These are phyloP conservation scores for Suillus subaureus DNA, from an alignment of 768 basidiomycete genomes.

Conservation along the genomic window DNA sequence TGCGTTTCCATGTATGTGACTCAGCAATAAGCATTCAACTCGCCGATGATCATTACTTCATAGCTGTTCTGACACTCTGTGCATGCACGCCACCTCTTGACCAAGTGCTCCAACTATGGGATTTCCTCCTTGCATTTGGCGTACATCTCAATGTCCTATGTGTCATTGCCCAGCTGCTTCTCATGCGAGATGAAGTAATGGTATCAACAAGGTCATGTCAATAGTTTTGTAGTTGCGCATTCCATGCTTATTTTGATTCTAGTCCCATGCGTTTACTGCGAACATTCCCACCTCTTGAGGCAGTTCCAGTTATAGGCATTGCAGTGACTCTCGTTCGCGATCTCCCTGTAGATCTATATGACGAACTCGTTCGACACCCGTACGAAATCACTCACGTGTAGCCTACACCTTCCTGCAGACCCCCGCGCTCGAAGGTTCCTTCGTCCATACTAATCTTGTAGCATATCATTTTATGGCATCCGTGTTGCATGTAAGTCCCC, in stretches of 20 bases:
- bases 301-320: constrained; percentile 85
- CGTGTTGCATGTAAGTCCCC: constrained; percentile 20
- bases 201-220: constrained; percentile 71
- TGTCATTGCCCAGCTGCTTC: constrained; percentile 91
- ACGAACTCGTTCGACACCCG: constrained; percentile 87
- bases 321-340: constrained; percentile 94
- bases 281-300: constrained; percentile 91
- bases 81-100: constrained; percentile 96
- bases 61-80: constrained; percentile 92
- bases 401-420: not conserved
- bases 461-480: constrained; percentile 18
- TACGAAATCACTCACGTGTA: constrained; percentile 49
- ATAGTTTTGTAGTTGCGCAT: not conserved
- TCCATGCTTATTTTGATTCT: constrained; percentile 10
- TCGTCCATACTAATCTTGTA: constrained; percentile 22
- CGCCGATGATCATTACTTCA: constrained; percentile 8
- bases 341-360: constrained; percentile 83
- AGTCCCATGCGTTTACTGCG: constrained; percentile 95
- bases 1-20: constrained; percentile 87
- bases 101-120: constrained; percentile 95
- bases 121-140: constrained; percentile 95
- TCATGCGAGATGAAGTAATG: constrained; percentile 92
- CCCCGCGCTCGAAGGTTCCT: constrained; percentile 11
- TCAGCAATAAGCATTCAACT: not conserved
- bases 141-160: constrained; percentile 96